These are phyloP conservation scores for Penicillium thymicola DNA, from an alignment of 2,329 filamentous ascomycete species.

Conservation along the genomic window DNA sequence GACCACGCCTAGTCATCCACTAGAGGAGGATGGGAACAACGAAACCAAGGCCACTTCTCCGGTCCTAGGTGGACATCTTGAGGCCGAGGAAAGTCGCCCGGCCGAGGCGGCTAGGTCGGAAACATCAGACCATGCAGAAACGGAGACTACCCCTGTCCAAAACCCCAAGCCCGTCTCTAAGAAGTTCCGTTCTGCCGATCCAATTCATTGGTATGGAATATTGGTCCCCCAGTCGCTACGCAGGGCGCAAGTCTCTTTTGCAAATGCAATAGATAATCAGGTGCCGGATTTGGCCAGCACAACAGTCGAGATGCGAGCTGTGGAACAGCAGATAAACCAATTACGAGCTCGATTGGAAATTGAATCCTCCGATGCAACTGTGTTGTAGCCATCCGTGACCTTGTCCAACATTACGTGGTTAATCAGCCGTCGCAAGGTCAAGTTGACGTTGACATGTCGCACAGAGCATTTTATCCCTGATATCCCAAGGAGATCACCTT, in stretches of 20 bases:
- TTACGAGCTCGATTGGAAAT: slow-evolving; percentile 27
- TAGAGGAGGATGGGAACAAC: slow-evolving; percentile 1
- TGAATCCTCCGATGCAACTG: not conserved
- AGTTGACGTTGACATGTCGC: not conserved
- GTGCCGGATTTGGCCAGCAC: slow-evolving; percentile 40
- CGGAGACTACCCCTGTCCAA: slow-evolving; percentile 1
- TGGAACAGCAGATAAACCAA: slow-evolving; percentile 40
- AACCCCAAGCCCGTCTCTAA: slow-evolving; percentile 5
- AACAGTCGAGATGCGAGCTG: slow-evolving; percentile 38
- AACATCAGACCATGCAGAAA: slow-evolving; percentile 1
- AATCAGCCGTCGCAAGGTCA: not conserved
- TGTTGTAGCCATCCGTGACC: not conserved
- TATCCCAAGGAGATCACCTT: not conserved
- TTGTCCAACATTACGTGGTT: not conserved
- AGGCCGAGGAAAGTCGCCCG: not conserved
- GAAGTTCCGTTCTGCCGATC: slow-evolving; percentile 36
- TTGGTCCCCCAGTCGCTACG: slow-evolving; percentile 46
- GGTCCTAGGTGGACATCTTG: not conserved
- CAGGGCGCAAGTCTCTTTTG: slow-evolving; percentile 44
- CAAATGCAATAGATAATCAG: slow-evolving; percentile 33
- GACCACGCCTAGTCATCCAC: not conserved
- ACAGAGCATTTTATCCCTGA: not conserved
- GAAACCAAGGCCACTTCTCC: not conserved
- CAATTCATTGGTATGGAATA: slow-evolving; percentile 50
- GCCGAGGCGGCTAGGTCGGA: not conserved